Evolutionary conservation across 2,329 filamentous ascomycete genomes (phyloP), one percentile per base, ranked within the genome.

Genomic region (Fusarium lyarnte): DNA sequence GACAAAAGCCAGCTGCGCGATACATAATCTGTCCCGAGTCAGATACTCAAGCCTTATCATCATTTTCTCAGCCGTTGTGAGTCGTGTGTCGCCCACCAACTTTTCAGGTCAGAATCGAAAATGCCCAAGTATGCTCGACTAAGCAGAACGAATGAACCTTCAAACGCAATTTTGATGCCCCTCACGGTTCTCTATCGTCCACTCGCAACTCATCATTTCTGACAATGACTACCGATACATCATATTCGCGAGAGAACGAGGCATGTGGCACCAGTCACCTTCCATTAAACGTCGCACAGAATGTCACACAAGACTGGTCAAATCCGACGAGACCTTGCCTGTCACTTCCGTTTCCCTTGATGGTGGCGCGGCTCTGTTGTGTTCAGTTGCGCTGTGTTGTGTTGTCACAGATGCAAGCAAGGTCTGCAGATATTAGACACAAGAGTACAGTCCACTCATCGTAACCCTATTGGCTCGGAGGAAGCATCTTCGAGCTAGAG

Each of bases 261-360:
- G 42, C 36, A 66, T 73, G 69, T 73, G 65, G 69, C 69, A 73
- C 69, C 64, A 73, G 69, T 72, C 64, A 66, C 41, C 46, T 38
- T 52, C 46, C 51, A 64, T 58, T 54, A 61, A 58, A 42, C n/a
- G 58, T 55, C 35, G 46, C 59, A 72, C 69, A 69, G 25, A 38
- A 29, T 38, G 69, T 72, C n/a, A 41, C 51, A 66, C 59, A 33
- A 53, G 59, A 69, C 55, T 70, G 51, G 51, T 27, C 53, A 53
- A 66, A 41, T 45, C 43, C 27, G 52, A 60, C 35, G 36, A 69
- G 27, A 64, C 47, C 47, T 45, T 69, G 57, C 58, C 53, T 69
- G 52, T 47, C 47, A 54, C 21, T 45, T 57, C 23, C 14, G 11
- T 25, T 35, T 47, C 23, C 9, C 14, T 31, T 45, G 57, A 57